phyloP scores from a whole-genome alignment of 768 basidiomycete genomes.

The Suillus discolor region DNA sequence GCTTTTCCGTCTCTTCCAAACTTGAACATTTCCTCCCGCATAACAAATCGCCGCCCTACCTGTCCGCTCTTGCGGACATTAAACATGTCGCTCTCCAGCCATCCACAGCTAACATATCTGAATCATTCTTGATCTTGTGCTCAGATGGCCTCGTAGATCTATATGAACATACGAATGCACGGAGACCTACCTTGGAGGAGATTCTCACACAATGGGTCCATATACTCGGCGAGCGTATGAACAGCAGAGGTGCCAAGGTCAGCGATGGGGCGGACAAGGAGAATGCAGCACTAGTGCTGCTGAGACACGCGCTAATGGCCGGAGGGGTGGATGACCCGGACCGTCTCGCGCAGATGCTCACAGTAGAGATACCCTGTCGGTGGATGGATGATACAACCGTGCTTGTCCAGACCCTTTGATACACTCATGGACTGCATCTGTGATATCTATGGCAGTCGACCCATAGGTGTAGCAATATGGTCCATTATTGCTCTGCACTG shows the following conservation, averaged over 20 bases:
- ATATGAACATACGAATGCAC: conserved; percentile 11
- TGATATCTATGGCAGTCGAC: neutral
- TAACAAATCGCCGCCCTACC: conserved; percentile 55
- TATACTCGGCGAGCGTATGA: conserved; percentile 22
- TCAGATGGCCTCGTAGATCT: conserved; percentile 53
- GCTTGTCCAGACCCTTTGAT: conserved; percentile 32
- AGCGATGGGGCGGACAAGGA: conserved; percentile 6
- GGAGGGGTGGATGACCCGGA: conserved; percentile 43
- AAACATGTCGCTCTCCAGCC: conserved; percentile 39
- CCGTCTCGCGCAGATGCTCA: conserved; percentile 46
- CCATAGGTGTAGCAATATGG: neutral
- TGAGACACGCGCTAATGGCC: conserved; percentile 41
- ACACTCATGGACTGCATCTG: neutral
- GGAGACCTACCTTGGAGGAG: conserved; percentile 29
- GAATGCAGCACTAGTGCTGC: conserved; percentile 41
- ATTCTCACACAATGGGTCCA: conserved; percentile 39
- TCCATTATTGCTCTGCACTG: neutral
- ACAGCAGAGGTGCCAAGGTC: conserved; percentile 6
- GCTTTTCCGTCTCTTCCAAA: conserved; percentile 38
- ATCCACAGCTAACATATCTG: conserved; percentile 16
- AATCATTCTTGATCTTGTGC: conserved; percentile 47
- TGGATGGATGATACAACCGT: conserved; percentile 68
- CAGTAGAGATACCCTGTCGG: conserved; percentile 45
- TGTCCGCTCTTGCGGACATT: conserved; percentile 47
- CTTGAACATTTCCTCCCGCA: conserved; percentile 46